Percentiles rank a stretch among this genome's conserved stretches.
Evolutionary conservation across 495 filamentous ascomycete species (phyloP).

Genomic region (Xylaria sp.): DNA sequence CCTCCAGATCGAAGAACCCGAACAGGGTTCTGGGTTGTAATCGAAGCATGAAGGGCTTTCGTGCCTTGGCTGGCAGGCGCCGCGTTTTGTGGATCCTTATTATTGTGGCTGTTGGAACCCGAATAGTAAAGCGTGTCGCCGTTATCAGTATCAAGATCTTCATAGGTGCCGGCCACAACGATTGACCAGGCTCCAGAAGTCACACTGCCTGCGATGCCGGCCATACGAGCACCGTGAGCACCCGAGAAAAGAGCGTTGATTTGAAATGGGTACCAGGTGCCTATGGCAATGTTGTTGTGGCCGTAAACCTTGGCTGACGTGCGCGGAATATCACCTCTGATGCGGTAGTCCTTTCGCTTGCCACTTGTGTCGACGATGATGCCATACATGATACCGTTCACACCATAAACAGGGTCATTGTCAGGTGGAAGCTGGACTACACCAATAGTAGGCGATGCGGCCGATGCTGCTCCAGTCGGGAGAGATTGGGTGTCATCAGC

Average conservation of each 20-base stretch:
- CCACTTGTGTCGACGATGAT: slow-evolving; percentile 31
- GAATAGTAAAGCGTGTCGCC: slow-evolving; percentile 57
- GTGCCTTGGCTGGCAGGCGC: slow-evolving; percentile 40
- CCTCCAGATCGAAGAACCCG: slow-evolving; percentile 54
- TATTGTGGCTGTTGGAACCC: slow-evolving; percentile 46
- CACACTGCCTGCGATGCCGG: slow-evolving; percentile 53
- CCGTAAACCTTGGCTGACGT: slow-evolving; percentile 49
- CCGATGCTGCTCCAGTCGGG: neutral
- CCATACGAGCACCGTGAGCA: slow-evolving; percentile 53
- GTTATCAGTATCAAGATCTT: slow-evolving; percentile 51
- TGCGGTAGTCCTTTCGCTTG: slow-evolving; percentile 31
- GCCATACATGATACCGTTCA: slow-evolving; percentile 50
- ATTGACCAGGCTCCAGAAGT: slow-evolving; percentile 54
- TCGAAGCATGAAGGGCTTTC: slow-evolving; percentile 45
- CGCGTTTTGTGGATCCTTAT: slow-evolving; percentile 32
- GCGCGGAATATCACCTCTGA: slow-evolving; percentile 37
- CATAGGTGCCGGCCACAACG: slow-evolving; percentile 49
- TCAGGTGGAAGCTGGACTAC: slow-evolving; percentile 31
- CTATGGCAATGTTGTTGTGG: slow-evolving; percentile 51
- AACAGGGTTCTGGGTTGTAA: slow-evolving; percentile 40
- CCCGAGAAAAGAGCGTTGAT: slow-evolving; percentile 56
- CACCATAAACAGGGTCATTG: slow-evolving; percentile 42
- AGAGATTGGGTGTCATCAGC: neutral
- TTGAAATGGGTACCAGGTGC: slow-evolving; percentile 61
- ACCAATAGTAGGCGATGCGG: neutral